Conservation (phyloP, 2,329 filamentous ascomycete species). For the Herpotrichia juniperi region DNA sequence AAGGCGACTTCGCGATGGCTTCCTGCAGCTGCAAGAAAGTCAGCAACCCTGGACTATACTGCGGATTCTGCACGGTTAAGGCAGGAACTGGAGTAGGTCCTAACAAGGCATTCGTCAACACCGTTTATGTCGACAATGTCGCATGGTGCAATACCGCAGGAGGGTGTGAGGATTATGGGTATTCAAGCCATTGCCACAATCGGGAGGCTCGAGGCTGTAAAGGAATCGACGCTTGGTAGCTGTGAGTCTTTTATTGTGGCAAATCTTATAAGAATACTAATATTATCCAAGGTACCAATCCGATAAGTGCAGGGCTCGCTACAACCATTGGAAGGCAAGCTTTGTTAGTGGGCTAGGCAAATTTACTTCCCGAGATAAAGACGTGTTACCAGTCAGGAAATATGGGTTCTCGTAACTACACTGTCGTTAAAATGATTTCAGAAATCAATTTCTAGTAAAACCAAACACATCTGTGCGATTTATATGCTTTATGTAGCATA, state of each 20-base stretch:
- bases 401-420: too few relatives aligned
- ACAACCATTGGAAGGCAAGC: too few relatives aligned
- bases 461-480: too few relatives aligned
- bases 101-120: not conserved
- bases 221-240: not conserved
- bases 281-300: not conserved
- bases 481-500: too few relatives aligned
- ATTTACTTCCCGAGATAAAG: too few relatives aligned
- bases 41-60: not conserved
- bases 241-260: not conserved
- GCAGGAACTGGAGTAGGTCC: not conserved
- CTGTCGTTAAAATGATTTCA: too few relatives aligned
- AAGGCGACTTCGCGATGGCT: not conserved
- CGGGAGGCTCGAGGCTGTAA: not conserved
- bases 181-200: not conserved
- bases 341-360: too few relatives aligned
- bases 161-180: not conserved
- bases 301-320: too few relatives aligned
- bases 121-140: not conserved
- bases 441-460: too few relatives aligned
- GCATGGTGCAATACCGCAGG: not conserved
- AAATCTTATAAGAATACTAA: not conserved
- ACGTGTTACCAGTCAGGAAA: too few relatives aligned
- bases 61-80: not conserved
- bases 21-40: not conserved